Evolutionary conservation across 2,329 filamentous ascomycete species (phyloP), one percentile per base, ranked within the genome.

Genomic region (Colletotrichum cuscutae): DNA sequence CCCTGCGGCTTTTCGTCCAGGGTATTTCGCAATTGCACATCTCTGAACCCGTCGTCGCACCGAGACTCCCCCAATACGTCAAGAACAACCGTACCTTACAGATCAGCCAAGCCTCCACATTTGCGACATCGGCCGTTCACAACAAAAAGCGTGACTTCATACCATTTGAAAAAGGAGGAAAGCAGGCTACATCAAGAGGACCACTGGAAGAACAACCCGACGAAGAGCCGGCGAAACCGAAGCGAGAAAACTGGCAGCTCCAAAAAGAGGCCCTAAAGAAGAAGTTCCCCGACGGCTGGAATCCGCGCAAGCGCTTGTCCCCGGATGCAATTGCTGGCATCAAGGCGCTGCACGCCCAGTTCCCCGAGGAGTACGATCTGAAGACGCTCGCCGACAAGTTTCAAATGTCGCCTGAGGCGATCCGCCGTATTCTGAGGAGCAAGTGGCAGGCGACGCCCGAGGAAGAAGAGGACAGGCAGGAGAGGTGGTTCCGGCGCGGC

Each of bases 241-340:
- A 76, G 68, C 81, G 78, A 4, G 88, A 91, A 75, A 72, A 78
- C 4, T 98, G 97, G 97, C 88, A 90, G 80, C 81, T 89, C 15
- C 93, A 98, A 76, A 98, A 98, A 80, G 85, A 84, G 1, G 93
- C 91, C 0, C 83, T 97, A 46, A 89, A 92, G 77, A 82, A 89
- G 73, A 99, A 98, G 79, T 97, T 98, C 76, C 90, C 90, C 1
- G 89, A 92, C 8, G 91, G 92, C 11, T 99, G 96, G 95, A 88
- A 88, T 32, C 96, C 97, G 35, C 89, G 89, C 61, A 98, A 97
- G 82, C 92, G 92, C 71, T 88, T 99, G 11, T 98, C 97, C 0
- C 97, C 97, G 0, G 96, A 98, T 81, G 95, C 95, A 1, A 86
- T 98, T 37, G 92, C 94, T n/a, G 95, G 95, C 54, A 97, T 99